A percentile compares a stretch with the other conserved stretches of the same genome.
These are phyloP conservation scores for Pseudocercospora macadamiae DNA, from an alignment of 2,329 filamentous ascomycete genomes.

Conservation along the genomic window DNA sequence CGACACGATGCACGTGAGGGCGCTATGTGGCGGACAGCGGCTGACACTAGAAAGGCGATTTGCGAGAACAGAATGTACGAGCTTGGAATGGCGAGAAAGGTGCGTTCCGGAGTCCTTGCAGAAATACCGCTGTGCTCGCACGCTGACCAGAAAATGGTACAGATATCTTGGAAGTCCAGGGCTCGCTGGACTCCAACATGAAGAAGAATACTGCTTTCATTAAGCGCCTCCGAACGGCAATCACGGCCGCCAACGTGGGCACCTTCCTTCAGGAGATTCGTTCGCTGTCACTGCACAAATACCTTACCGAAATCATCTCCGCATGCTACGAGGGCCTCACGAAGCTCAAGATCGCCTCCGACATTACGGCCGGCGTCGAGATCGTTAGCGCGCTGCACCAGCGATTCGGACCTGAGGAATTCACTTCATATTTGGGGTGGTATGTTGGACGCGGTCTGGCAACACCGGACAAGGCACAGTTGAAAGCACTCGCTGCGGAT, in stretches of 20 bases:
- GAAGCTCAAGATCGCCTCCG: slow-evolving; percentile 86
- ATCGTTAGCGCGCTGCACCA: slow-evolving; percentile 95
- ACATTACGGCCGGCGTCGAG: slow-evolving; percentile 89
- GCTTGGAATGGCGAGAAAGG: slow-evolving; percentile 89
- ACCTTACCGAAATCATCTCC: slow-evolving; percentile 94
- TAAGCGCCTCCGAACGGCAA: slow-evolving; percentile 87
- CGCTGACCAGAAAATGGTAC: slow-evolving; percentile 8
- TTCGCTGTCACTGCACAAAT: slow-evolving; percentile 89
- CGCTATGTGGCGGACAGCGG: slow-evolving; percentile 1
- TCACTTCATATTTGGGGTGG: slow-evolving; percentile 91
- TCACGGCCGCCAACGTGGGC: slow-evolving; percentile 75
- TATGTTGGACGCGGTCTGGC: slow-evolving; percentile 87
- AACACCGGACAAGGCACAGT: slow-evolving; percentile 80
- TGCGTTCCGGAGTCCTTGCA: slow-evolving; percentile 43
- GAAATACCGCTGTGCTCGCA: background rate
- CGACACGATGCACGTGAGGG: background rate
- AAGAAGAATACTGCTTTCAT: slow-evolving; percentile 99
- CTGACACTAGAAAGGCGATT: slow-evolving; percentile 66
- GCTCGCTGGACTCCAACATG: slow-evolving; percentile 86
- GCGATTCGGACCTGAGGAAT: slow-evolving; percentile 86
- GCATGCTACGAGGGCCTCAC: slow-evolving; percentile 94
- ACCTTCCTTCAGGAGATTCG: slow-evolving; percentile 91
- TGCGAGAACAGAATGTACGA: slow-evolving; percentile 83
- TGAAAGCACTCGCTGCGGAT: slow-evolving; percentile 79
- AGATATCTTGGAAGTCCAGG: slow-evolving; percentile 79